phyloP scores from a whole-genome alignment of 2,329 filamentous ascomycete species.

The Pseudogymnoascus sp. region DNA sequence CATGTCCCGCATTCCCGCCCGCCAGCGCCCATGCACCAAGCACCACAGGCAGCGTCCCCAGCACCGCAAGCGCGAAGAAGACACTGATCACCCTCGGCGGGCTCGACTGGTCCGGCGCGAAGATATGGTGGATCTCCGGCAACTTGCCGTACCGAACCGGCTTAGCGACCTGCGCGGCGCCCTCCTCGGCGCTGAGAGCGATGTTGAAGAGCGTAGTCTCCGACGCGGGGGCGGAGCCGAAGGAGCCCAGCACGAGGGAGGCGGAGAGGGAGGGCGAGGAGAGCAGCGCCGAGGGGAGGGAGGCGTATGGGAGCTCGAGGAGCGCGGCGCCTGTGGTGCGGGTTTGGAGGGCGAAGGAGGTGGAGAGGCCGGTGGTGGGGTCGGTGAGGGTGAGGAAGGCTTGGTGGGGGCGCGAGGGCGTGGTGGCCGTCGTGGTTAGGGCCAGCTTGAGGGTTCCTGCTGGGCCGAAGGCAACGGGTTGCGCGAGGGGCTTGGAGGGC shows the following conservation, averaged over 20 bases:
- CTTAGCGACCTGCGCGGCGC: slow-evolving; percentile 52
- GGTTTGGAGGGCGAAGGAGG: slow-evolving; percentile 73
- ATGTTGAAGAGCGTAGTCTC: slow-evolving; percentile 67
- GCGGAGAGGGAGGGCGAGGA: slow-evolving; percentile 63
- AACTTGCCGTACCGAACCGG: slow-evolving; percentile 78
- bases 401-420: slow-evolving; percentile 81
- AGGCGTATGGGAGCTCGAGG: slow-evolving; percentile 47
- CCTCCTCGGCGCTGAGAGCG: slow-evolving; percentile 54
- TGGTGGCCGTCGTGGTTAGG: slow-evolving; percentile 73
- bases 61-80: slow-evolving; percentile 65
- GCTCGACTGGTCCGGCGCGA: slow-evolving; percentile 70
- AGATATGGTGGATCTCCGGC: slow-evolving; percentile 83
- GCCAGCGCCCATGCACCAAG: slow-evolving; percentile 70
- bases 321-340: slow-evolving; percentile 85
- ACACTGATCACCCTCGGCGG: slow-evolving; percentile 74
- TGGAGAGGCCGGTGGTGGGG: slow-evolving; percentile 66
- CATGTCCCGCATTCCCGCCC: slow-evolving; percentile 75
- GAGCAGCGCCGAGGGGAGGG: slow-evolving; percentile 72
- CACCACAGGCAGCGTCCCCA: slow-evolving; percentile 66
- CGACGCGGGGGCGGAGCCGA: slow-evolving; percentile 64
- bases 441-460: slow-evolving; percentile 72
- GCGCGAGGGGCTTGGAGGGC: slow-evolving; percentile 38
- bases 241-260: slow-evolving; percentile 78
- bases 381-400: slow-evolving; percentile 83
- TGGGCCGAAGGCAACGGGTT: slow-evolving; percentile 55